phyloP scores from a whole-genome alignment of 1,284 basidiomycete species.

The Cystobasidium slooffiae region DNA sequence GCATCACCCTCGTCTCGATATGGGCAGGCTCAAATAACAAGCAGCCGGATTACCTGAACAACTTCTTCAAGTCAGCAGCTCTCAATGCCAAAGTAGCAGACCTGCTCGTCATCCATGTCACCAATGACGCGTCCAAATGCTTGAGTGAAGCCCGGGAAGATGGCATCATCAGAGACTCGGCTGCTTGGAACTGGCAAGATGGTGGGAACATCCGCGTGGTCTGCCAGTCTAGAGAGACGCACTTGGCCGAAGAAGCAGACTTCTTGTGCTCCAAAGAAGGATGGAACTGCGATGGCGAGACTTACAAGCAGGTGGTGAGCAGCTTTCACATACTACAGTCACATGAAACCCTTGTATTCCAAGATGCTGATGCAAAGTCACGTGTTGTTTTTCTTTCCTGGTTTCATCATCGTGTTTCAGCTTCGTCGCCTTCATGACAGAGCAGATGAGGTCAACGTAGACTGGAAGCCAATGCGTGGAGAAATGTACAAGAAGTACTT shows the following conservation, averaged over 20 bases:
- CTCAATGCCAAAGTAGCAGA: slow-evolving; percentile 34
- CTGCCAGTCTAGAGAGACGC: slow-evolving; percentile 35
- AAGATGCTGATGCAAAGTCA: not conserved
- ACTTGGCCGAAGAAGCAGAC: slow-evolving; percentile 31
- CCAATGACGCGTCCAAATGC: slow-evolving; percentile 28
- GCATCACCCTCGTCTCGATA: slow-evolving; percentile 28
- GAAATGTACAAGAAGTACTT: slow-evolving; percentile 43
- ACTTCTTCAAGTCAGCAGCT: slow-evolving; percentile 39
- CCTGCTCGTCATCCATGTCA: slow-evolving; percentile 39
- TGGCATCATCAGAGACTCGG: slow-evolving; percentile 18
- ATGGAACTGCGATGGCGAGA: slow-evolving; percentile 30
- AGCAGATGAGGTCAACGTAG: slow-evolving; percentile 33
- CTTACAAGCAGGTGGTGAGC: slow-evolving; percentile 36
- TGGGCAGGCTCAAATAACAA: slow-evolving; percentile 37
- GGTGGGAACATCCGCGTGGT: slow-evolving; percentile 41
- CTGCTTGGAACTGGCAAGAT: slow-evolving; percentile 32
- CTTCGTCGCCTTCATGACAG: slow-evolving; percentile 34
- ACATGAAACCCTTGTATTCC: not conserved
- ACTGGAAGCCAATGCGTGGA: slow-evolving; percentile 38
- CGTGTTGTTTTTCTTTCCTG: not conserved
- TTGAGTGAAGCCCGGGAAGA: slow-evolving; percentile 14
- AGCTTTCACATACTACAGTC: not conserved
- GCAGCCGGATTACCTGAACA: slow-evolving; percentile 37
- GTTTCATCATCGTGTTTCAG: not conserved
- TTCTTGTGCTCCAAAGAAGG: slow-evolving; percentile 28